Base-by-base conservation (phyloP, 2,329 filamentous ascomycete genomes). In the Alternaria arborescens region DNA sequence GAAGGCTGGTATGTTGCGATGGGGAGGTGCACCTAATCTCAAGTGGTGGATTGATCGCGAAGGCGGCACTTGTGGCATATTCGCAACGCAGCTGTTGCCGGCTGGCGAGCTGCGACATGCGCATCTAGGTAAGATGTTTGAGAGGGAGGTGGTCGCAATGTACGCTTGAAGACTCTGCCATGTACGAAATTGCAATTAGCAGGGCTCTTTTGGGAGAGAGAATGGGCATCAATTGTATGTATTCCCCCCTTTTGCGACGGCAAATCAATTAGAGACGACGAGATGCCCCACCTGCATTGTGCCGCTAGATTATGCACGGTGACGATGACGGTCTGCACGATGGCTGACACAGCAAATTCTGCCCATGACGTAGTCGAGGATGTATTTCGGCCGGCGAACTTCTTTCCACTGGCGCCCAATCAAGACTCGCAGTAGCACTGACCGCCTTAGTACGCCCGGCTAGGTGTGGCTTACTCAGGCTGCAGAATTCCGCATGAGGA, bases 41-140 rank as follows among this genome's bases (percentile, higher is more conserved):
- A 68, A 64, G 14, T 71, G 71, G 72, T 74, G 71, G 68, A 69
- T 75, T 38, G 73, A 76, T 47, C 64, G 68, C 3, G 30, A 10
- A 32, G 30, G 30, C 3, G 30, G 30, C 3, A 32, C 30, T 1
- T 32, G 74, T 69, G 10, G 48, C 24, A 26, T 76, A 16, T 72
- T 66, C 41, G 71, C 65, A 10, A 69, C 64, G 10, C 72, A 75
- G 56, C 60, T 75, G 4, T 50, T 51, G 24, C 73, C 72, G 4
- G 58, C 66, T 16, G 71, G 70, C 1, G 71, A 77, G 42, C 28
- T 28, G 12, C 67, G 63, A 40, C 57, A 67, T 36, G 62, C 62
- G n/a, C 26, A 55, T 28, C 60, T 72, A 5, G 59, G 47, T 8
- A 65, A 61, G 24, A 38, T 67, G 18, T 74, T 73, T 42, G 62